A percentile compares a stretch with the other conserved stretches of the same genome.
These are phyloP conservation scores for Neurospora sp. DNA, from an alignment of 495 filamentous ascomycete species.

Conservation along the genomic window DNA sequence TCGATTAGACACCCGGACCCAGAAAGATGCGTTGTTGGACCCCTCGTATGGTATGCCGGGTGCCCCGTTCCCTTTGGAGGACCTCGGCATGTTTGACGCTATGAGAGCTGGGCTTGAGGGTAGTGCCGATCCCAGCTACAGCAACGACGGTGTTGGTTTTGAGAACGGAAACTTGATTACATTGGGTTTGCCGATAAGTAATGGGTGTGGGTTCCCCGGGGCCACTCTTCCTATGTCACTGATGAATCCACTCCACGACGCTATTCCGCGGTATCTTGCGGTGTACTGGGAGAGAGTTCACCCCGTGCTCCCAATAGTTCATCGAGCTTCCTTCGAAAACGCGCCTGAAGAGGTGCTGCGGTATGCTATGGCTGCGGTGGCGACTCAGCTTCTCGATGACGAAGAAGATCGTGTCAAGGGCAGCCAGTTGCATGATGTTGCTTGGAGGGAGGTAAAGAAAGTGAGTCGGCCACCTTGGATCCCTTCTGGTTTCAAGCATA, in stretches of 20 bases:
- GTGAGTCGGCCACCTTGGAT: slow-evolving; percentile 9
- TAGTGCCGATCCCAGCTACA: slow-evolving; percentile 4
- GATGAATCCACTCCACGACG: slow-evolving; percentile 18
- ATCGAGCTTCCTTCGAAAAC: slow-evolving; percentile 29
- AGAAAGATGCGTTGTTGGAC: slow-evolving; percentile 21
- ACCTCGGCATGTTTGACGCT: slow-evolving; percentile 9
- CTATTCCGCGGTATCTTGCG: slow-evolving; percentile 32
- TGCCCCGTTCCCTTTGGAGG: slow-evolving; percentile 6
- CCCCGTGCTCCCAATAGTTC: slow-evolving; percentile 32
- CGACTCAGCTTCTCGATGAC: slow-evolving; percentile 33
- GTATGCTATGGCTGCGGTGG: slow-evolving; percentile 41
- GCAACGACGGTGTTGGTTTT: slow-evolving; percentile 4
- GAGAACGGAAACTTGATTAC: slow-evolving; percentile 18
- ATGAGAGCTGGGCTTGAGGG: slow-evolving; percentile 5
- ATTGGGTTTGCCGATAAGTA: slow-evolving; percentile 18
- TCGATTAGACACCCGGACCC: slow-evolving; percentile 17
- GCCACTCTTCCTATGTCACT: slow-evolving; percentile 25
- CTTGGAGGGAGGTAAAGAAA: slow-evolving; percentile 33
- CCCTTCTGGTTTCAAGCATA: not conserved
- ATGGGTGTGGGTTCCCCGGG: slow-evolving; percentile 12
- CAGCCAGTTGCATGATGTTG: slow-evolving; percentile 35
- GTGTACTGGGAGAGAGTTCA: slow-evolving; percentile 37
- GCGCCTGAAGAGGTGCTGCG: slow-evolving; percentile 29
- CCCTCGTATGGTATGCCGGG: slow-evolving; percentile 7
- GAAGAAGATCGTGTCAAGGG: slow-evolving; percentile 37